Conservation (phyloP, 2,329 filamentous ascomycete species). For the Rosellinia necatrix region DNA sequence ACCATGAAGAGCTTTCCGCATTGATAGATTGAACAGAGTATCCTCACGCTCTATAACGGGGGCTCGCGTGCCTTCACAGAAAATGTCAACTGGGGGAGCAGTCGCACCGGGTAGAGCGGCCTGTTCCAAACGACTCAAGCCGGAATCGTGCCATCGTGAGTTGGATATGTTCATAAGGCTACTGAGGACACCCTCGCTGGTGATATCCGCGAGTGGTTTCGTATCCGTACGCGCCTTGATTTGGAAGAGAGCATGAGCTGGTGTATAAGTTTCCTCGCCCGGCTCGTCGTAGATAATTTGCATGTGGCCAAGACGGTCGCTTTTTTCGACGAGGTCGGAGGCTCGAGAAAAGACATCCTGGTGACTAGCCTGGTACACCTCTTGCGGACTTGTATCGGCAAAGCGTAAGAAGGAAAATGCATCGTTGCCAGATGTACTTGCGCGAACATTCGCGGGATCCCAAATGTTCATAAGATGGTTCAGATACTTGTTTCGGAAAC, state of each 20-base stretch:
- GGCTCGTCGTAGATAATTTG: constrained; percentile 72
- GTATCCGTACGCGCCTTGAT: constrained; percentile 73
- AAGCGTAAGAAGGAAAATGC: constrained; percentile 92
- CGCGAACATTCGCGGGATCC: constrained; percentile 75
- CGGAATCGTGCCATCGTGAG: constrained; percentile 67
- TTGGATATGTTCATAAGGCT: constrained; percentile 80
- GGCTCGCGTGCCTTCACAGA: constrained; percentile 70
- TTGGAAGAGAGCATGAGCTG: constrained; percentile 79
- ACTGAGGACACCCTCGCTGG: constrained; percentile 72
- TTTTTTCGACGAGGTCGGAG: constrained; percentile 59
- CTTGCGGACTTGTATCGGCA: constrained; percentile 73
- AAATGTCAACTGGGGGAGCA: constrained; percentile 83
- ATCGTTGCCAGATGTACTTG: constrained; percentile 63
- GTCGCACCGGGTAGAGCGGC: constrained; percentile 78
- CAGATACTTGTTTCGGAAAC: constrained; percentile 79
- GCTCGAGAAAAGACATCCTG: constrained; percentile 76
- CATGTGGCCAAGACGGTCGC: constrained; percentile 67
- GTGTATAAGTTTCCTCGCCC: constrained; percentile 65
- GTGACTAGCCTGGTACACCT: constrained; percentile 72
- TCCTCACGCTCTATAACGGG: constrained; percentile 68
- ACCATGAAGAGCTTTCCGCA: constrained; percentile 78
- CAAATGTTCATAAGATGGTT: constrained; percentile 88
- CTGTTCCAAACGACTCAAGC: constrained; percentile 78
- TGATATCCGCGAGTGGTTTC: constrained; percentile 69
- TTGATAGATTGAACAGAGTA: constrained; percentile 75